Evolutionary conservation across 768 basidiomycete genomes (phyloP), one percentile per base, ranked within the genome.

Genomic region (Termitomyces sp.): DNA sequence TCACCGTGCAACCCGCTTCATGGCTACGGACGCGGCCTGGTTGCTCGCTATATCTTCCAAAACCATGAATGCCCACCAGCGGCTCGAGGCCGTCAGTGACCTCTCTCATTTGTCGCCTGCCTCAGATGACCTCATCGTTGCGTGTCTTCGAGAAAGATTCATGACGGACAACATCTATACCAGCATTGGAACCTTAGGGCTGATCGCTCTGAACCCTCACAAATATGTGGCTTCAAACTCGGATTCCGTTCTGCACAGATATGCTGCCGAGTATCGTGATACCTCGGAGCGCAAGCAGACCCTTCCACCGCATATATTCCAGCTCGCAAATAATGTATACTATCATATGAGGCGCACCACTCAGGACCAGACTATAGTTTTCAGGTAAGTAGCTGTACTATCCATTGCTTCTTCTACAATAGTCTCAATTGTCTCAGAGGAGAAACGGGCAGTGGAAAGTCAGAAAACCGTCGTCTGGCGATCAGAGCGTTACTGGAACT

Each of bases 321-420:
- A 94, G 65, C 78, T 93, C 46, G 91, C 92, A 5, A 88, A 93
- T 64, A 89, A 91, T 72, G 86, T 92, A 5, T 98, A 95, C 72
- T 98, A 94, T 69, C 93, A 98, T 71, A 96, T 98, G 94, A 79
- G 86, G 49, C 78, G 96, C 63, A 99, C 96, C 0, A 81, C 84
- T 1, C 92, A 96, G 76, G 96, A 99, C 70, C 96, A 98, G 73
- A 82, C 86, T 47, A 80, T 99, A 19, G 70, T 98, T 25, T 79
- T 98, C 61, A 91, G 77, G 95, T 95, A 69, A 61, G 86, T 72
- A 44, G 56, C 47, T n/a, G 3, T 32, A 42, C 44, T 16, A 30
- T 34, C 9, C 45, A 35, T 56, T 54, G 9, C 16, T 16, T 11
- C 9, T 34, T n/a, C 34, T 14, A 40, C 14, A 50, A 19, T 34